phyloP scores from a whole-genome alignment of 139 green algal species.

The Chlorella sp. region DNA sequence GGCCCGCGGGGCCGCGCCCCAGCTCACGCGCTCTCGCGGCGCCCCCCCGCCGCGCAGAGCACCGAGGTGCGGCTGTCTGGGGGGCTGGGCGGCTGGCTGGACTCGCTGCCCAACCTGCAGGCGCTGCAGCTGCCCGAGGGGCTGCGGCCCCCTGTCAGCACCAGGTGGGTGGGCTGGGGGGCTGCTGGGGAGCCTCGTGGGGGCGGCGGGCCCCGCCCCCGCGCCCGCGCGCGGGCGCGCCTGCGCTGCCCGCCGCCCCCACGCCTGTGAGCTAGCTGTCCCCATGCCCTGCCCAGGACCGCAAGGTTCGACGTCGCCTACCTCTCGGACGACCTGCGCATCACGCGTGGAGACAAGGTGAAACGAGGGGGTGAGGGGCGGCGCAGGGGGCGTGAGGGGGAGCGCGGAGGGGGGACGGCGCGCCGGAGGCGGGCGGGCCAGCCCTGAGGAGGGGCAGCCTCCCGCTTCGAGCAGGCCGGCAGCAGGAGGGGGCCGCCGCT shows the following conservation, averaged over 20 bases:
- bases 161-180: too few species aligned
- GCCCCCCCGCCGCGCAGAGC: too few species aligned
- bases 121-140: background rate
- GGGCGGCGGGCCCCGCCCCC: too few species aligned
- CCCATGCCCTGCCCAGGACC: too few species aligned
- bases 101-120: constrained; percentile 41
- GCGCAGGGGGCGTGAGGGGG: background rate
- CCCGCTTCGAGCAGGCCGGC: background rate
- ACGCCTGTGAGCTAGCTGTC: too few species aligned
- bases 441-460: background rate
- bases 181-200: too few species aligned
- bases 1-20: too few species aligned
- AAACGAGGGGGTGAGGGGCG: background rate
- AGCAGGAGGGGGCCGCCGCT: background rate
- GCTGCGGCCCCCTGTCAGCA: too few species aligned
- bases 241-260: too few species aligned
- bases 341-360: constrained; percentile 49
- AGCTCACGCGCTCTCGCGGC: too few species aligned
- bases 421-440: background rate
- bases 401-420: background rate
- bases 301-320: constrained; percentile 56
- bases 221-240: too few species aligned
- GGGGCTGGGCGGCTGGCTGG: constrained; percentile 39
- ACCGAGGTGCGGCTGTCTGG: constrained; percentile 32
- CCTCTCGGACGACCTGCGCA: constrained; percentile 53